Evolutionary conservation across 1,284 basidiomycete genomes (phyloP).

Genomic region (Naganishia sp.): DNA sequence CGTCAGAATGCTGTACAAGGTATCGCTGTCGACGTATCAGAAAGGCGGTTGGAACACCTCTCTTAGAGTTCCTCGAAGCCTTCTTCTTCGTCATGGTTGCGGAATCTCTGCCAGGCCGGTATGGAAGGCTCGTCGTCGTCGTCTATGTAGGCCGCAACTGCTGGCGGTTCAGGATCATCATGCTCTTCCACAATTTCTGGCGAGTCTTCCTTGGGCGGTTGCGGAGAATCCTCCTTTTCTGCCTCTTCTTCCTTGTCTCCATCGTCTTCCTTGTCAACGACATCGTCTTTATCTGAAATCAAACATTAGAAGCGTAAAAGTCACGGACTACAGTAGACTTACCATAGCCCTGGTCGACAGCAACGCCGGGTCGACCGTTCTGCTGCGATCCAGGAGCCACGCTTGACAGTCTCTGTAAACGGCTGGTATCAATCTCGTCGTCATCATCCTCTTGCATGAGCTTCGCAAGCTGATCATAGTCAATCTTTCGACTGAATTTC

Average conservation of each 20-base stretch:
- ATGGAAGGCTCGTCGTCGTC: slow-evolving; percentile 22
- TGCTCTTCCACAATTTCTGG: slow-evolving; percentile 30
- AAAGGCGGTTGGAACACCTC: not conserved
- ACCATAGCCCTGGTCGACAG: slow-evolving; percentile 5
- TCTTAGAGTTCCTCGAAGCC: slow-evolving; percentile 26
- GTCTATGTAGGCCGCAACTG: not conserved
- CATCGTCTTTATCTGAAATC: slow-evolving; percentile 8
- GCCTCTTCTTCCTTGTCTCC: slow-evolving; percentile 15
- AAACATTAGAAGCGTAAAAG: not conserved
- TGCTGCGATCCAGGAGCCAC: slow-evolving; percentile 9
- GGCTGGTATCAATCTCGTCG: slow-evolving; percentile 24
- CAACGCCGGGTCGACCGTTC: not conserved
- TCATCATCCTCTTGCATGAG: slow-evolving; percentile 26
- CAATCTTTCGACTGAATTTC: slow-evolving; percentile 34
- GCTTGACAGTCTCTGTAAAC: slow-evolving; percentile 22
- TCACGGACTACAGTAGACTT: not conserved
- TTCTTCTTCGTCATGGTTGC: slow-evolving; percentile 30
- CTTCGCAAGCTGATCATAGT: slow-evolving; percentile 30
- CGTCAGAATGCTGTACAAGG: not conserved
- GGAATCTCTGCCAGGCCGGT: slow-evolving; percentile 22
- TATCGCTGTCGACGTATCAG: not conserved
- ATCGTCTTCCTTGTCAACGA: slow-evolving; percentile 11
- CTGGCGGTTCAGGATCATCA: not conserved
- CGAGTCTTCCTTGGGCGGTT: slow-evolving; percentile 12
- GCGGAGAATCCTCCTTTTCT: slow-evolving; percentile 17